phyloP scores from a whole-genome alignment of 768 basidiomycete genomes.

The Hericium rajendrae region DNA sequence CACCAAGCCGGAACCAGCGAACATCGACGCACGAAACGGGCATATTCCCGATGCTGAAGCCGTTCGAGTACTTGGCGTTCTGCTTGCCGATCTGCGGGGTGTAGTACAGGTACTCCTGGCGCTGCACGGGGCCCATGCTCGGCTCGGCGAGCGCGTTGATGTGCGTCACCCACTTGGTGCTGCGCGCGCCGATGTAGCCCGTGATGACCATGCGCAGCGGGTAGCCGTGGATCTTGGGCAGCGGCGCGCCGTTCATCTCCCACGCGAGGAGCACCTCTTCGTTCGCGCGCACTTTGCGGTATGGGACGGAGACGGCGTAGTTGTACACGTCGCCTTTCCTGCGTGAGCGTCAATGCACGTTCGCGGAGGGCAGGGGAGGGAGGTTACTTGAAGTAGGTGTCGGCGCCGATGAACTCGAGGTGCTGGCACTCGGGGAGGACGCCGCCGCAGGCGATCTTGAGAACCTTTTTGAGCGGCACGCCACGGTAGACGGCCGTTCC shows the following conservation, averaged over 20 bases:
- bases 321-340: constrained; percentile 31
- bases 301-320: constrained; percentile 40
- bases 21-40: constrained; percentile 40
- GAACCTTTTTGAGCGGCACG: constrained; percentile 42
- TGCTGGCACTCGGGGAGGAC: constrained; percentile 37
- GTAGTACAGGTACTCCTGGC: constrained; percentile 45
- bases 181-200: constrained; percentile 46
- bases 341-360: neutral
- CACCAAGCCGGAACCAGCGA: neutral
- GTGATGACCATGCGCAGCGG: constrained; percentile 42
- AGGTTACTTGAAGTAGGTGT: constrained; percentile 45
- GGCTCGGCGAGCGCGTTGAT: constrained; percentile 41
- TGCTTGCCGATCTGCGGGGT: constrained; percentile 45
- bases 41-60: constrained; percentile 50
- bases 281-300: constrained; percentile 35
- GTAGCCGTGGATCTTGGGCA: constrained; percentile 42
- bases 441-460: constrained; percentile 44
- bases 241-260: constrained; percentile 41
- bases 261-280: constrained; percentile 44
- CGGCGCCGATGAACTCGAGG: constrained; percentile 47
- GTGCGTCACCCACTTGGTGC: constrained; percentile 43
- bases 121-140: constrained; percentile 42
- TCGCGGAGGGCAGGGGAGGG: neutral
- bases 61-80: constrained; percentile 41
- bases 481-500: constrained; percentile 45